Base-by-base conservation (phyloP, 164 flowering plant genomes). In the Saururus chinensis region DNA sequence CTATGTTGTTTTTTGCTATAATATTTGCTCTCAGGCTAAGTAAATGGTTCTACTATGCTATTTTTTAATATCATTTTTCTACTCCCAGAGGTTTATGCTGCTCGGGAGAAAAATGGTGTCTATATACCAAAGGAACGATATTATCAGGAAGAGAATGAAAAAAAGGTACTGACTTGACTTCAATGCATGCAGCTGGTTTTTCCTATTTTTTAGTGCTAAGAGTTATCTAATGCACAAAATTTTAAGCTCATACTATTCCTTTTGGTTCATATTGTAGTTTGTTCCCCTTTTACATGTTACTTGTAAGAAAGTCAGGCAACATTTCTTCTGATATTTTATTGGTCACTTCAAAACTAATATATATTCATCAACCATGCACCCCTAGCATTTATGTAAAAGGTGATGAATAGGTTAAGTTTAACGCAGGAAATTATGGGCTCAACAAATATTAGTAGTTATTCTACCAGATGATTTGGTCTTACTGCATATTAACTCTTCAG, bases 51-150 rank as follows among this genome's bases (percentile, higher is more conserved):
- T 37, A 26, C n/a, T 40, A 11, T 55, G 24, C 19, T n/a, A n/a
- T n/a, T n/a, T n/a, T 11, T 56, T 55, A 55, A 45, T 30, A 17
- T 16, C 35, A 19, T 59, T 5, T 55, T 11, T 19, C 12, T 65
- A 55, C 22, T 16, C 57, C 3, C 63, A 95, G 99, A 95, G 93
- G 92, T 91, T 23, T 87, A 85, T 78, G 97, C 96, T 66, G 81
- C 96, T 41, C 88, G 97, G 66, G 97, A 95, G 76, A 95, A 95
- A 69, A 85, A 78, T 86, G 99, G 99, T 14, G 96, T 95, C 53
- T 95, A 95, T 67, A 82, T 95, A 30, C 99, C 97, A 20, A 91
- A 87, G 71, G 97, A 95, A 25, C 71, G 97, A 42, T 95, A 91
- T 73, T 78, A 82, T 75, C 96, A 91, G 61, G 99, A 95, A 76